A percentile compares a stretch with the other conserved stretches of the same genome.
phyloP scores from a whole-genome alignment of 805 yeast species.

The Candida pseudoglaebosa region DNA sequence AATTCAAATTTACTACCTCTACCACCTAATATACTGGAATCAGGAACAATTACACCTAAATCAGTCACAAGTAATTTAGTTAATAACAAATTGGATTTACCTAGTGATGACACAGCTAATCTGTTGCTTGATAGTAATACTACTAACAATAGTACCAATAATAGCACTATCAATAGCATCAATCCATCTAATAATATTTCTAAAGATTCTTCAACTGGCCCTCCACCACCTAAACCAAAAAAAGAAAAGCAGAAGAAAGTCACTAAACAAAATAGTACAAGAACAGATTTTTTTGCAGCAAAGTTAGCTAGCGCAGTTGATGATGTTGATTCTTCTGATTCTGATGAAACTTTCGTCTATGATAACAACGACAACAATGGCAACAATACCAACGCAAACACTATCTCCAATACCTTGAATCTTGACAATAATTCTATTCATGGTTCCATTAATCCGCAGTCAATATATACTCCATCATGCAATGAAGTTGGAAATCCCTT shows the following conservation, averaged over 20 bases:
- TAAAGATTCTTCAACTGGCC: not conserved
- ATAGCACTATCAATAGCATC: conserved; percentile 2
- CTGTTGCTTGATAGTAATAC: not conserved
- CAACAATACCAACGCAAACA: conserved; percentile 12
- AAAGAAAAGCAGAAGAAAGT: conserved; percentile 25
- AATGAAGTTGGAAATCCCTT: conserved; percentile 1
- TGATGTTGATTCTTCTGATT: conserved; percentile 80
- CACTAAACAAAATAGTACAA: conserved; percentile 55
- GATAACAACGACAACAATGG: conserved; percentile 46
- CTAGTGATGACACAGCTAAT: not conserved
- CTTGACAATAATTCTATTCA: conserved; percentile 11
- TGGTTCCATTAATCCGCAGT: conserved; percentile 7
- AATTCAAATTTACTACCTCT: not conserved
- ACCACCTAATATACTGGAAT: conserved; percentile 3
- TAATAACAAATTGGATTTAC: not conserved
- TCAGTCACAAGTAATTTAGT: not conserved
- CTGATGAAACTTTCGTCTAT: conserved; percentile 95
- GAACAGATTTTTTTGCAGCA: conserved; percentile 94
- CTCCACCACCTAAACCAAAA: conserved; percentile 4
- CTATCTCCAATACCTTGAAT: conserved; percentile 7
- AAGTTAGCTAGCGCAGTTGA: conserved; percentile 91
- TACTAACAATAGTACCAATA: not conserved
- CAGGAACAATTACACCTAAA: conserved; percentile 5
- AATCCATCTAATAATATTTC: not conserved
- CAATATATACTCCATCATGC: conserved; percentile 4